Evolutionary conservation across 495 filamentous ascomycete genomes (phyloP).

Genomic region (Penicillium alfredii): DNA sequence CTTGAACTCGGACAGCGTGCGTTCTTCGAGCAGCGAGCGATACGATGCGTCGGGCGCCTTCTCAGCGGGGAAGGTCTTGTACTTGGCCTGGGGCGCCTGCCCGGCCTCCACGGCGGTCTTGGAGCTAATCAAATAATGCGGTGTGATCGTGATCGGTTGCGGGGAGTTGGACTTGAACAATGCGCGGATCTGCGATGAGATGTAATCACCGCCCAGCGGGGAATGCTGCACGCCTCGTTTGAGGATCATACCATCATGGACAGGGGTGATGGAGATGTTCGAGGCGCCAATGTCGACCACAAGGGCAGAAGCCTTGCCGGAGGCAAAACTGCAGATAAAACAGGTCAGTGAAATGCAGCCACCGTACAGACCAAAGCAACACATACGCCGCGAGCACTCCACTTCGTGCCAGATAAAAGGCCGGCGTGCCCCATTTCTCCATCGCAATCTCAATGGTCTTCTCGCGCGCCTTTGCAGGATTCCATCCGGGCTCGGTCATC

Average conservation of each 20-base stretch:
- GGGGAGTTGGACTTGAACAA: slow-evolving; percentile 65
- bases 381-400: slow-evolving; percentile 62
- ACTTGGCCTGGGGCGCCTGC: slow-evolving; percentile 65
- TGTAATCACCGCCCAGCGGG: slow-evolving; percentile 78
- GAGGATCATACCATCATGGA: slow-evolving; percentile 91
- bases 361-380: background rate
- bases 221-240: slow-evolving; percentile 82
- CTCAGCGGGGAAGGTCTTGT: slow-evolving; percentile 57
- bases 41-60: slow-evolving; percentile 64
- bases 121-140: slow-evolving; percentile 78
- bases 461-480: slow-evolving; percentile 76
- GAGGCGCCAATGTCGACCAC: slow-evolving; percentile 91
- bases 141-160: slow-evolving; percentile 72
- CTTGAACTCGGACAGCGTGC: slow-evolving; percentile 91
- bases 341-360: slow-evolving; percentile 5
- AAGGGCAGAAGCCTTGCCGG: slow-evolving; percentile 85
- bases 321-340: slow-evolving; percentile 57
- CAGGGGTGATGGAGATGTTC: slow-evolving; percentile 81
- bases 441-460: slow-evolving; percentile 91
- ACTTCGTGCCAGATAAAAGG: slow-evolving; percentile 78
- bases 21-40: slow-evolving; percentile 80
- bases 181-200: slow-evolving; percentile 78
- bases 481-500: slow-evolving; percentile 94
- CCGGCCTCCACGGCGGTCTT: slow-evolving; percentile 88
- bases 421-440: slow-evolving; percentile 90